Evolutionary conservation across 257 asterid genomes (phyloP).

Genomic region (Oldenlandia corymbosa): DNA sequence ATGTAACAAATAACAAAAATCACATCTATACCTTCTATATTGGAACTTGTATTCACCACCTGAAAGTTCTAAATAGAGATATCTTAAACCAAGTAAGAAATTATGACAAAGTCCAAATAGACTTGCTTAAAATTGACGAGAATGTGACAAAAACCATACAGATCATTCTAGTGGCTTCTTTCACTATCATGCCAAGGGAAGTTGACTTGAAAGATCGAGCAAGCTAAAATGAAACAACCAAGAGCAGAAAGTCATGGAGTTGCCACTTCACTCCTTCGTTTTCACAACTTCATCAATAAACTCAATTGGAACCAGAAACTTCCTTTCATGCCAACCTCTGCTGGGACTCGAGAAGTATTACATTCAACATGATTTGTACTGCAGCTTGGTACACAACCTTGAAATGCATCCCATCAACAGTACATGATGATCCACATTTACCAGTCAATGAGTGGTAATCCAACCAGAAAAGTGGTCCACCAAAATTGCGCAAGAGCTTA

Average conservation of each 20-base stretch:
- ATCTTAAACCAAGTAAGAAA: not conserved
- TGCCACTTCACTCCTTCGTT: slow-evolving; percentile 8
- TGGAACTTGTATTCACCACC: not conserved
- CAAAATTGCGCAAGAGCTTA: slow-evolving; percentile 49
- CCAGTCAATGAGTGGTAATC: slow-evolving; percentile 59
- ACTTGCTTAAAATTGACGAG: slow-evolving; percentile 1
- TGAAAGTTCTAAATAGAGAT: not conserved
- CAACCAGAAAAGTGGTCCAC: slow-evolving; percentile 67
- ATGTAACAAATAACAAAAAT: not conserved
- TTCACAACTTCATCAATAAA: slow-evolving; percentile 8
- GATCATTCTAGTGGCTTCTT: slow-evolving; percentile 32
- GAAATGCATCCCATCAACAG: slow-evolving; percentile 89
- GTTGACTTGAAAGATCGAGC: slow-evolving; percentile 16
- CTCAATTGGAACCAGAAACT: slow-evolving; percentile 18
- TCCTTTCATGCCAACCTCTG: slow-evolving; percentile 48
- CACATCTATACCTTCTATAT: not conserved
- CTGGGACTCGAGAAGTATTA: slow-evolving; percentile 78
- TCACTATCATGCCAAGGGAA: slow-evolving; percentile 22
- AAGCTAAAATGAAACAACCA: slow-evolving; percentile 10
- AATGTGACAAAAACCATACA: slow-evolving; percentile 22
- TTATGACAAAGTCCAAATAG: not conserved
- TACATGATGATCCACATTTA: slow-evolving; percentile 61
- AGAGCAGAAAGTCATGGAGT: slow-evolving; percentile 11
- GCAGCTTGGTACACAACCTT: slow-evolving; percentile 69
- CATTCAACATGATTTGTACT: slow-evolving; percentile 77